A percentile compares a stretch with the other conserved stretches of the same genome.
These are phyloP conservation scores for Globisporangium rhizosaccharum DNA, from an alignment of 352 stramenopile species.

Conservation along the genomic window DNA sequence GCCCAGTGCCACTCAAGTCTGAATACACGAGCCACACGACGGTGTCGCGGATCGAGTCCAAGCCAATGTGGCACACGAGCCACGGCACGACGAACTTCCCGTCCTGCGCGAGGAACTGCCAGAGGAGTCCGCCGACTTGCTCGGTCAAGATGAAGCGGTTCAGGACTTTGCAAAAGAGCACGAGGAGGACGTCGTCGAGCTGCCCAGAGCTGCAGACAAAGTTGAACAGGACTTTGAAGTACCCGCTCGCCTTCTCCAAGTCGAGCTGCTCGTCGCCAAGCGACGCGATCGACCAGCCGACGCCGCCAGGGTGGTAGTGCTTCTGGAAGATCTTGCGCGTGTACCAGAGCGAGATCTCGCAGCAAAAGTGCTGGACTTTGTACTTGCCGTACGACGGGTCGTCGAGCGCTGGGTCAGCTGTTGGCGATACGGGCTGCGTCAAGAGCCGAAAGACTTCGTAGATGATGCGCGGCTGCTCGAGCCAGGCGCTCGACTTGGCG, in stretches of 20 bases:
- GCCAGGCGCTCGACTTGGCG: slow-evolving; percentile 57
- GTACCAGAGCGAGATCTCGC: slow-evolving; percentile 75
- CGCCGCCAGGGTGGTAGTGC: slow-evolving; percentile 25
- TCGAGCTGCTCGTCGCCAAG: slow-evolving; percentile 50
- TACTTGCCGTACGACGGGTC: slow-evolving; percentile 80
- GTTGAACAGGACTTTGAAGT: slow-evolving; percentile 82
- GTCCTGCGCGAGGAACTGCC: slow-evolving; percentile 63
- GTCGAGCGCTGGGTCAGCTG: slow-evolving; percentile 26
- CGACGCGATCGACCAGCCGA: slow-evolving; percentile 28
- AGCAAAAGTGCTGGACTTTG: slow-evolving; percentile 82
- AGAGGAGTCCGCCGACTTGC: slow-evolving; percentile 59
- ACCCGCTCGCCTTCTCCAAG: slow-evolving; percentile 38
- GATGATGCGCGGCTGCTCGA: slow-evolving; percentile 77
- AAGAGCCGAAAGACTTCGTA: slow-evolving; percentile 76
- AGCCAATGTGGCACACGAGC: slow-evolving; percentile 74
- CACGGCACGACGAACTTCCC: slow-evolving; percentile 66
- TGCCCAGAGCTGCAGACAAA: slow-evolving; percentile 65
- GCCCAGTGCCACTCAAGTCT: slow-evolving; percentile 63
- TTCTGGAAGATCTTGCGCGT: slow-evolving; percentile 72
- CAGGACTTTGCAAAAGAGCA: slow-evolving; percentile 85
- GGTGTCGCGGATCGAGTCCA: slow-evolving; percentile 81
- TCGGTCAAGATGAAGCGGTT: slow-evolving; percentile 78
- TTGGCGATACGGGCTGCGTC: slow-evolving; percentile 30
- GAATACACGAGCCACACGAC: slow-evolving; percentile 83
- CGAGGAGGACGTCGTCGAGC: slow-evolving; percentile 70